Evolutionary conservation across 2,329 filamentous ascomycete species (phyloP).

Genomic region (Pseudogymnoascus sp.): DNA sequence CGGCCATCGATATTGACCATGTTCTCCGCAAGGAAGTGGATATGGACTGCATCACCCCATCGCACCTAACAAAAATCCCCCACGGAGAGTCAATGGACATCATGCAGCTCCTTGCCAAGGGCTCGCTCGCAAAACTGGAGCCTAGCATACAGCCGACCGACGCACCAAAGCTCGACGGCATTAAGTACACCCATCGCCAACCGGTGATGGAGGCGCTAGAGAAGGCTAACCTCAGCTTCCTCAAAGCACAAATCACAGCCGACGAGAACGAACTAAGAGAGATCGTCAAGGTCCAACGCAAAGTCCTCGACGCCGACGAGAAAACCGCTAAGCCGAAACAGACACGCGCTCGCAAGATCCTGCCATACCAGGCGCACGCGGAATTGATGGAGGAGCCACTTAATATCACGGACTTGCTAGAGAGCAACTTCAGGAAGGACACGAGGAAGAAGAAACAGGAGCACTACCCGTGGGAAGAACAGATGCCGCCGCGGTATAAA

Average conservation of each 20-base stretch:
- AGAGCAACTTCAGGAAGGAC: slow-evolving; percentile 18
- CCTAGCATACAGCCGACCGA: slow-evolving; percentile 50
- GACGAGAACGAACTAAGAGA: slow-evolving; percentile 67
- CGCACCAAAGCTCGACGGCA: slow-evolving; percentile 52
- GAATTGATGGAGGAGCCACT: slow-evolving; percentile 23
- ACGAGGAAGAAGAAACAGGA: slow-evolving; percentile 5
- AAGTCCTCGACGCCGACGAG: slow-evolving; percentile 1
- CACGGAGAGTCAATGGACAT: slow-evolving; percentile 88
- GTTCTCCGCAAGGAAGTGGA: slow-evolving; percentile 97
- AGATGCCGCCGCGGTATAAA: slow-evolving; percentile 12
- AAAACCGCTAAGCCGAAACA: slow-evolving; percentile 17
- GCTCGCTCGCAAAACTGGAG: slow-evolving; percentile 62
- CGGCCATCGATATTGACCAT: slow-evolving; percentile 88
- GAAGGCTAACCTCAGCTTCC: slow-evolving; percentile 51
- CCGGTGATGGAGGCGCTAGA: slow-evolving; percentile 74
- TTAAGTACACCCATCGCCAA: slow-evolving; percentile 61
- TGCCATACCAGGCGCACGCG: slow-evolving; percentile 23
- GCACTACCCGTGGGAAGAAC: slow-evolving; percentile 18
- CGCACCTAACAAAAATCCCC: slow-evolving; percentile 69
- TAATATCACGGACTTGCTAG: slow-evolving; percentile 18
- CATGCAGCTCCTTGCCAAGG: slow-evolving; percentile 65
- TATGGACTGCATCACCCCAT: slow-evolving; percentile 94
- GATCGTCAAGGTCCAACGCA: slow-evolving; percentile 53
- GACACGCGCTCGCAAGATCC: slow-evolving; percentile 16
- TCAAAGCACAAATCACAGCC: slow-evolving; percentile 77